Base-by-base conservation (phyloP, 1,139 yeast species). In the Wickerhamiella infanticola region DNA sequence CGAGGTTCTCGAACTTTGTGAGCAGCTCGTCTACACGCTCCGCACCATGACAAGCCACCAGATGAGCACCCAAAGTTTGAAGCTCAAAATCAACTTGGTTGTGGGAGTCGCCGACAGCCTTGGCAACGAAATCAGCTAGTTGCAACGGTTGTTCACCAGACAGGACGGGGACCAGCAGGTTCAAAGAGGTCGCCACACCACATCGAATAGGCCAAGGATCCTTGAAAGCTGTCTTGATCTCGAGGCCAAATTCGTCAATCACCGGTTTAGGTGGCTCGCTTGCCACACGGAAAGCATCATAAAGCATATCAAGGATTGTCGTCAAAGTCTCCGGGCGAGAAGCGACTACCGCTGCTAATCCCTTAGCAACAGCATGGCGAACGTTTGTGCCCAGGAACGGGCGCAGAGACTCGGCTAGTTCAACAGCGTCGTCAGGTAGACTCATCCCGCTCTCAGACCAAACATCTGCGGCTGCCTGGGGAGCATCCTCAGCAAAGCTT, bases 191-290 rank as follows among this genome's bases (percentile, higher is more conserved):
- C 0, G 96, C 94, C 47, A 81, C 69, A 25, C 95, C 93, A 49
- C 86, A 76, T 58, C 98, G 73, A 43, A 73, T 74, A 58, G 82
- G 90, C 94, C 95, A 88, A 4, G 75, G 69, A 57, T 86, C 96
- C 51, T 69, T 73, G 55, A 75, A 63, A 0, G 81, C 71, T 3
- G 79, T 65, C 53, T 81, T 78, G 41, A 82, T 72, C 7, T 79
- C 77, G 53, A 88, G 69, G 3, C 97, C 97, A 63, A 73, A 86
- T 53, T 74, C 79, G 60, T 88, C 96, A 48, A 74, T 65, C 41
- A 75, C 69, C 3, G 93, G 83, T 24, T 79, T 76, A 9, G 95
- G 86, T 1, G 95, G 94, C 53, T 76, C 73, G 35, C n/a, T n/a
- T n/a, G 41, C 31, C 35, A 3, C 13, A 8, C 8, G 6, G 13